Base-by-base conservation (phyloP, 73 alveolate species). In the Diophrys appendiculata region DNA sequence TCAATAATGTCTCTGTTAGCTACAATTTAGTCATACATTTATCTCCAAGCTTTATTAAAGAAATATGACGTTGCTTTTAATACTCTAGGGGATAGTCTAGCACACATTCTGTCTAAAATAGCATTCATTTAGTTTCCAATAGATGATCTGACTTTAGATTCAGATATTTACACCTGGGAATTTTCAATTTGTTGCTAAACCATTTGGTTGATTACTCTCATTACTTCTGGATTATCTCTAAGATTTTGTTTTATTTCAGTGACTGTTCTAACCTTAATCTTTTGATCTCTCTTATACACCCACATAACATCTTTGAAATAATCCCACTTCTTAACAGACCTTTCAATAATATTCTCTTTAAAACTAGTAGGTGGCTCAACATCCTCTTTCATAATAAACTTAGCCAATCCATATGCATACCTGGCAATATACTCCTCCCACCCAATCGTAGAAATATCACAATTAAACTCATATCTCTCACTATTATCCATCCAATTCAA, bases 321-420 rank as follows among this genome's bases (percentile, higher is more conserved):
- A 18, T 43, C 60, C 60, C 60, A 43, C 18, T 43, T 43, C n/a
- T 18, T 18, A 43, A 43, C n/a, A 43, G 60, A 43, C 18, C 60
- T 5, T 18, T 43, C 60, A 22, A 90, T 77, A 31, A 91, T 86
- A 77, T 85, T 91, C 29, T 81, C 79, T 52, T 78, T 71, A 60
- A 86, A 88, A 23, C 78, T 85, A 54, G 74, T 64, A 14, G 95
- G 95, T 33, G 69, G 78, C 54, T 80, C 88, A 29, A 88, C 86
- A 34, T 93, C 84, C 67, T 94, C 98, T 69, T 94, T 94, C 11
- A 94, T 82, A 33, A 94, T 81, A 73, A 76, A 94, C 74, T 85
- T 86, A 68, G 88, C 72, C 68, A 94, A 83, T 30, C 99, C 99
- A 88, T 88, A 94, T 53, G 91, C 85, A 74, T 73, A 90, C 55